Base-by-base conservation (phyloP, 2,329 filamentous ascomycete genomes). In the Didymella exigua region DNA sequence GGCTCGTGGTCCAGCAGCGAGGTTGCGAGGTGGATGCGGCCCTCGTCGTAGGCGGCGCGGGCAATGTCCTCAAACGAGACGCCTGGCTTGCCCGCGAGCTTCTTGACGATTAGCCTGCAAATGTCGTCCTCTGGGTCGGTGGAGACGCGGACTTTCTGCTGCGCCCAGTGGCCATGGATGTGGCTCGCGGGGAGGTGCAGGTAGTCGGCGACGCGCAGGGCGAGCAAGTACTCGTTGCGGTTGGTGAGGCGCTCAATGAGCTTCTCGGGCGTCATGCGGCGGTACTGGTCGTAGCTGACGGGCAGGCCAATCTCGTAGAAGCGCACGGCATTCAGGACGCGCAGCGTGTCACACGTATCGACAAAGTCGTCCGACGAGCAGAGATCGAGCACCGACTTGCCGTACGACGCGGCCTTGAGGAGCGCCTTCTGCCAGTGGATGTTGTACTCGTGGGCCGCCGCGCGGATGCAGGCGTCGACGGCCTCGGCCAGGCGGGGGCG, bases 301-400 rank as follows among this genome's bases (percentile, higher is more conserved):
- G 93, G 92, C 19, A 99, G 79, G 2, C 95, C 95, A 48, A 98
- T 84, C 67, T 96, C 90, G 71, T 95, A 98, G 74, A 90, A 96
- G 46, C 95, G 87, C 11, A 93, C 89, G 6, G 93, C 93, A 67
- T 97, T 98, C 42, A 99, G 81, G 0, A 99, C 93, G 14, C 95
- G 88, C 14, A 99, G 78, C 0, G 89, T 95, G 75, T 99, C 93
- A 65, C 92, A 96, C 88, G 97, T 98, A 60, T 98, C 93, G 49
- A 99, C 95, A 76, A 98, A 99, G 62, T 99, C 93, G 69, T 99
- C 95, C 70, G 93, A 97, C 75, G 95, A 97, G 77, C 98, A 99
- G 11, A 98, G 87, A 67, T 98, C 95, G 3, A 99, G 83, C 0
- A 98, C 95, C 0, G 95, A 98, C 75, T 99, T 99, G 58, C 95